Evolutionary conservation across 768 basidiomycete species (phyloP).

Genomic region (Lactifluus piperatus): DNA sequence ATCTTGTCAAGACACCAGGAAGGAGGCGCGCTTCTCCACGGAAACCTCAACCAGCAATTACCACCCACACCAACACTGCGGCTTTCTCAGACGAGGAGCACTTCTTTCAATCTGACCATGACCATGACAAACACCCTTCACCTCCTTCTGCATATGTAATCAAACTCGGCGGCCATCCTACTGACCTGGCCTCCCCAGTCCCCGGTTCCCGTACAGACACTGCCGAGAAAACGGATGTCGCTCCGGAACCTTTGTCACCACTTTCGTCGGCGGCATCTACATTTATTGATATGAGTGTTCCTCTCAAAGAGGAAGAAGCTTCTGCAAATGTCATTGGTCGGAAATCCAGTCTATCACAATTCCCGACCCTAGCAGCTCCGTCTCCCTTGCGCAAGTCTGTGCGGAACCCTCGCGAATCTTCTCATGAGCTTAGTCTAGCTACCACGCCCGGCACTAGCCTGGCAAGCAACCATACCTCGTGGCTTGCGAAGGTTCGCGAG

Average conservation of each 20-base stretch:
- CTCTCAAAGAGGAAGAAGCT: slow-evolving; percentile 22
- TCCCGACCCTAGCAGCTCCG: slow-evolving; percentile 61
- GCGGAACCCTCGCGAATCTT: slow-evolving; percentile 40
- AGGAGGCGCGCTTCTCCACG: slow-evolving; percentile 52
- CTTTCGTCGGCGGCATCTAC: slow-evolving; percentile 4
- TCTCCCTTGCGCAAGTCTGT: slow-evolving; percentile 63
- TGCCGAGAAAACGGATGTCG: slow-evolving; percentile 8
- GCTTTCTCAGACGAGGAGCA: slow-evolving; percentile 65
- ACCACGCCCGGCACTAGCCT: slow-evolving; percentile 27
- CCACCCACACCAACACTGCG: slow-evolving; percentile 24
- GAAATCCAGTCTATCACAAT: slow-evolving; percentile 37
- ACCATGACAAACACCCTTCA: background rate
- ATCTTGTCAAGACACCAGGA: slow-evolving; percentile 78
- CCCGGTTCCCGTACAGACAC: background rate
- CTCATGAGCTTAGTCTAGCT: slow-evolving; percentile 23
- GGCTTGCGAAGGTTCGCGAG: slow-evolving; percentile 72
- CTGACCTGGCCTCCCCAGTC: background rate
- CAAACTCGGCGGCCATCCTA: background rate
- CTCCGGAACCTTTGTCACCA: background rate
- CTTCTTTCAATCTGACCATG: slow-evolving; percentile 4
- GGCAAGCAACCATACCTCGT: slow-evolving; percentile 64
- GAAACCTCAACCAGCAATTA: slow-evolving; percentile 37
- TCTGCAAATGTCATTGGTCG: slow-evolving; percentile 25
- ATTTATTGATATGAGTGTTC: slow-evolving; percentile 18
- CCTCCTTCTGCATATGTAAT: background rate